Base-by-base conservation (phyloP, 2,329 filamentous ascomycete species). In the Botrytis byssoidea region DNA sequence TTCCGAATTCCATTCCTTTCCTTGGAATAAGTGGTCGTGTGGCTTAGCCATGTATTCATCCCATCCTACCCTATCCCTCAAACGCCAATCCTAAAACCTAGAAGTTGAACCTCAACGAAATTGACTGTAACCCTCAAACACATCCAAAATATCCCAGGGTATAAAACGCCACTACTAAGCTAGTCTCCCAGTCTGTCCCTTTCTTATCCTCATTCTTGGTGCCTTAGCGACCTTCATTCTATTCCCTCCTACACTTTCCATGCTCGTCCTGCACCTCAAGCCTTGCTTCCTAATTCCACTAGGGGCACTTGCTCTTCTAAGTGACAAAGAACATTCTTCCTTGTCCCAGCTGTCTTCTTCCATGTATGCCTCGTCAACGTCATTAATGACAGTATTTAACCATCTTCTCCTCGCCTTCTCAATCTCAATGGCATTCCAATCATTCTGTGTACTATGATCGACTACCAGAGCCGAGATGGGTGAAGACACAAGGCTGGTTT, bases 151-250 rank as follows among this genome's bases (percentile, higher is more conserved):
- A n/a, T 29, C 9, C 35, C 66, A 57, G 35, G 66, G 32, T 55
- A 71, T 42, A 35, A 5, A 67, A 59, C 12, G 10, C 32, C 55
- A 60, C 25, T 46, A 59, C 12, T 48, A 29, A 25, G 32, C 18
- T 35, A 61, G 65, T 51, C 40, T 70, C 25, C 25, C 55, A 7
- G 42, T 44, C 46, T 32, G 32, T 32, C 42, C 59, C n/a, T 64
- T 73, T 37, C 71, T 70, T 9, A n/a, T 64, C 20, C 57, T 73
- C 66, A 70, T 70, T 63, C 66, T 70, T 29, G 57, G 59, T n/a
- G 10, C 9, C 44, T 51, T 66, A 10, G 67, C 65, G 18, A 64
- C 29, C 51, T 67, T 67, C 51, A 48, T n/a, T 63, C 65, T 51
- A 35, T 14, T 8, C 6, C 40, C 64, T 10, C 51, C 29, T 48